phyloP scores from a whole-genome alignment of 495 filamentous ascomycete genomes.

The Aspergillus leporis region DNA sequence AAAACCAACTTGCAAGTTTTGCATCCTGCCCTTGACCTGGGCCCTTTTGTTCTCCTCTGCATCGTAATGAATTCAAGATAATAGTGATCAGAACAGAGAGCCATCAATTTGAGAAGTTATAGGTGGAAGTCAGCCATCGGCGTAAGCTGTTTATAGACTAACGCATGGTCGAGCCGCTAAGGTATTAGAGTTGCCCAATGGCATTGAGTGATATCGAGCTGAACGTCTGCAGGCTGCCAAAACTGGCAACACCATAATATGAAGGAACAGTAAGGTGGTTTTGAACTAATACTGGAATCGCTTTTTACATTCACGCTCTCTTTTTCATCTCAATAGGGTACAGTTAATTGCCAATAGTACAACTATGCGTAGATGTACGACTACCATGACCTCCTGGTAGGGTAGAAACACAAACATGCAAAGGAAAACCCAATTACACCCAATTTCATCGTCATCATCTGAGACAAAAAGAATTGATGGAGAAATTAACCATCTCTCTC shows the following conservation, averaged over 20 bases:
- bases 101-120: too few relatives aligned
- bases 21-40: not conserved
- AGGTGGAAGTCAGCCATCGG: too few relatives aligned
- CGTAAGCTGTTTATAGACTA: not conserved
- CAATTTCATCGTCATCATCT: slow-evolving; percentile 11
- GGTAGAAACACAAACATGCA: not conserved
- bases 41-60: not conserved
- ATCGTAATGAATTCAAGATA: not conserved
- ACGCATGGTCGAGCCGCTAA: not conserved
- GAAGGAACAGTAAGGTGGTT: not conserved
- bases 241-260: too few relatives aligned
- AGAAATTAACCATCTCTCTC: not conserved
- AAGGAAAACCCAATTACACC: slow-evolving; percentile 18
- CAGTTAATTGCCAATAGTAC: not conserved
- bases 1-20: not conserved
- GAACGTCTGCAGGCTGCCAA: too few relatives aligned
- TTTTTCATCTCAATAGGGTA: not conserved
- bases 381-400: not conserved
- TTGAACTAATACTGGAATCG: not conserved
- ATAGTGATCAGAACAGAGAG: not conserved
- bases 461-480: not conserved
- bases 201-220: too few relatives aligned
- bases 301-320: not conserved
- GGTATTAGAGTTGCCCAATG: too few relatives aligned
- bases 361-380: not conserved